Percentiles rank a stretch among this genome's conserved stretches.
These are phyloP conservation scores for Beauveria pseudobassiana DNA, from an alignment of 2,329 filamentous ascomycete genomes.

Conservation along the genomic window DNA sequence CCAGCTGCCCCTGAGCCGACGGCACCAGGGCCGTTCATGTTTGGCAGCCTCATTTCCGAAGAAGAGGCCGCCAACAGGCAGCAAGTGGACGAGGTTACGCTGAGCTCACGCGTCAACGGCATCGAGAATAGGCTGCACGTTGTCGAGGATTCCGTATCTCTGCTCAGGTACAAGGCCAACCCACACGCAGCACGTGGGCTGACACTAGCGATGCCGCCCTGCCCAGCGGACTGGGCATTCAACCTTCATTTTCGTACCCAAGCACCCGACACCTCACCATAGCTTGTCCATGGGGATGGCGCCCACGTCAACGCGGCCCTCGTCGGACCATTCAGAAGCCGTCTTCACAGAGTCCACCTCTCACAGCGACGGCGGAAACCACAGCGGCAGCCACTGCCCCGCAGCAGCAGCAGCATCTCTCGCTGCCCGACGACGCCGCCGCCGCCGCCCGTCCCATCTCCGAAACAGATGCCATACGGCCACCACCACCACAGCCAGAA, in stretches of 20 bases:
- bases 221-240: background rate
- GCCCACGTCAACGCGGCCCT: background rate
- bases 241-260: background rate
- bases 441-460: slow-evolving; percentile 30
- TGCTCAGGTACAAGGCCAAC: slow-evolving; percentile 4
- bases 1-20: background rate
- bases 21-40: background rate
- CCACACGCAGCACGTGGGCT: background rate
- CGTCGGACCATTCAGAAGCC: background rate
- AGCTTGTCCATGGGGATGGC: slow-evolving; percentile 8
- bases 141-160: background rate
- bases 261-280: background rate
- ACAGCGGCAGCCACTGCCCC: background rate
- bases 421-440: too few species aligned
- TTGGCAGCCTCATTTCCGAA: background rate
- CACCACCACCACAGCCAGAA: background rate
- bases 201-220: background rate
- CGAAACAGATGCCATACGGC: background rate
- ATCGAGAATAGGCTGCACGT: slow-evolving; percentile 7
- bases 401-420: background rate
- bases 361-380: background rate
- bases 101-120: slow-evolving; percentile 2
- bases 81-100: background rate
- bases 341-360: background rate
- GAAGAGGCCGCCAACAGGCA: slow-evolving; percentile 1